Base-by-base conservation (phyloP, 169 alveolate species). In the Eimeria maxima region DNA sequence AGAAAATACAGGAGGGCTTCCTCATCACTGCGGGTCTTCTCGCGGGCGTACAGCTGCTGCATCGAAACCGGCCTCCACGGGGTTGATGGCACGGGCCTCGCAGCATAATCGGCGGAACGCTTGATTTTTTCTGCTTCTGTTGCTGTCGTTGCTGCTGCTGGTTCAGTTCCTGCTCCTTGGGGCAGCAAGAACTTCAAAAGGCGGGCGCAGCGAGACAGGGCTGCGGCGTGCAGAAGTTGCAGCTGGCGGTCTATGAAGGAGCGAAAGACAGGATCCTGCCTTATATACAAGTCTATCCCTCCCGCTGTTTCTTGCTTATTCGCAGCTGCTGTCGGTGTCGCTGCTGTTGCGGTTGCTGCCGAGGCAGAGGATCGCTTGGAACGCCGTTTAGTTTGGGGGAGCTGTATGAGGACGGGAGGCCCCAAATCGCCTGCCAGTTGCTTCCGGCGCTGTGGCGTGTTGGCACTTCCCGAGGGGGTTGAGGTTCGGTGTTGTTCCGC, bases 161-260 rank as follows among this genome's bases (percentile, higher is more conserved):
- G 27, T n/a, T 71, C 76, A 11, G 90, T 47, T 0, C 57, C 74
- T 3, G 50, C 89, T 47, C 83, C 71, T 38, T 69, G 71, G 13
- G 76, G 73, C 57, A 93, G 57, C 71, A 93, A 67, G 47, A 81
- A 80, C 45, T 87, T 87, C 69, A 93, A n/a, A 55, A 93, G 89
- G 10, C 96, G 92, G 53, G 84, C 29, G 63, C 89, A 93, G 55
- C 96, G 96, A 8, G 87, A 8, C 11, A 80, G 93, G 63, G 93
- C 90, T 8, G 93, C 83, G 13, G 78, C 87, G 50, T 81, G 45
- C 45, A 93, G 93, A 44, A 93, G 93, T 69, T 81, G 96, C 38
- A 93, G 87, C 87, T 93, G 96, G 74, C 96, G 84, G 78, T 80
- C 53, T 16, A 93, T 84, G 29, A 93, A 93, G 60, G 86, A 69